Percentiles rank a stretch among this genome's conserved stretches.
These are phyloP conservation scores for Fusarium pseudograminearum DNA, from an alignment of 2,329 filamentous ascomycete species.

Conservation along the genomic window DNA sequence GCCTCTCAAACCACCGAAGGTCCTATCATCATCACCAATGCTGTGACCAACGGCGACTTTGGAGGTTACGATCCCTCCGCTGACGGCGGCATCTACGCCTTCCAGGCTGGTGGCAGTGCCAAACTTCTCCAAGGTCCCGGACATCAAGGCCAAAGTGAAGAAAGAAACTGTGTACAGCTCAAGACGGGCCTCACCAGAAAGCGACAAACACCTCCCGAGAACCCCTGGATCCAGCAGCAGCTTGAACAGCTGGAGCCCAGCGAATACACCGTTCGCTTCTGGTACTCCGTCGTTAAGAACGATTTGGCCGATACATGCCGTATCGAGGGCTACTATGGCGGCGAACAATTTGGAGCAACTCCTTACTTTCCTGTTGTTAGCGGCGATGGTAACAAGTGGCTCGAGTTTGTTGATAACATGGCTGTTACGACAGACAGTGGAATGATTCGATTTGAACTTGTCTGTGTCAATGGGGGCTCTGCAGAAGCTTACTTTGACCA, in stretches of 20 bases:
- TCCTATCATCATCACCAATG: slow-evolving; percentile 24
- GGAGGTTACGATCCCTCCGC: slow-evolving; percentile 36
- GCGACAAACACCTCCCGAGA: slow-evolving; percentile 13
- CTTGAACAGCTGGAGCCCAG: slow-evolving; percentile 30
- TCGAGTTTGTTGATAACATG: slow-evolving; percentile 27
- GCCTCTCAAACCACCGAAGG: slow-evolving; percentile 18
- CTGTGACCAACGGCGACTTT: slow-evolving; percentile 39
- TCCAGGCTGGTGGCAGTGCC: slow-evolving; percentile 21
- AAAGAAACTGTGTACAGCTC: slow-evolving; percentile 37
- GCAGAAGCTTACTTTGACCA: slow-evolving; percentile 42
- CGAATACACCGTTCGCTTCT: slow-evolving; percentile 43
- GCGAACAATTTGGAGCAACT: slow-evolving; percentile 26
- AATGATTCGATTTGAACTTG: slow-evolving; percentile 37
- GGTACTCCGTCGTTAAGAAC: slow-evolving; percentile 34
- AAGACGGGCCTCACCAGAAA: slow-evolving; percentile 1
- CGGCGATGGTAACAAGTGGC: slow-evolving; percentile 10
- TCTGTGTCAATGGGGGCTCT: slow-evolving; percentile 32
- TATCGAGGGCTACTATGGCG: slow-evolving; percentile 38
- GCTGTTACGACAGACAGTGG: slow-evolving; percentile 33
- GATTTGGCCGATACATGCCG: slow-evolving; percentile 33
- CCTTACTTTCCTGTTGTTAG: slow-evolving; percentile 36
- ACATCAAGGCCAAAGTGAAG: slow-evolving; percentile 26
- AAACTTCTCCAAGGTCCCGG: slow-evolving; percentile 36
- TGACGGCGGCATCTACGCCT: slow-evolving; percentile 39
- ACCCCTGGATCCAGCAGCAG: slow-evolving; percentile 36